Evolutionary conservation across 73 alveolate species (phyloP), one percentile per base, ranked within the genome.

Genomic region (Tetrahymena elliotti): DNA sequence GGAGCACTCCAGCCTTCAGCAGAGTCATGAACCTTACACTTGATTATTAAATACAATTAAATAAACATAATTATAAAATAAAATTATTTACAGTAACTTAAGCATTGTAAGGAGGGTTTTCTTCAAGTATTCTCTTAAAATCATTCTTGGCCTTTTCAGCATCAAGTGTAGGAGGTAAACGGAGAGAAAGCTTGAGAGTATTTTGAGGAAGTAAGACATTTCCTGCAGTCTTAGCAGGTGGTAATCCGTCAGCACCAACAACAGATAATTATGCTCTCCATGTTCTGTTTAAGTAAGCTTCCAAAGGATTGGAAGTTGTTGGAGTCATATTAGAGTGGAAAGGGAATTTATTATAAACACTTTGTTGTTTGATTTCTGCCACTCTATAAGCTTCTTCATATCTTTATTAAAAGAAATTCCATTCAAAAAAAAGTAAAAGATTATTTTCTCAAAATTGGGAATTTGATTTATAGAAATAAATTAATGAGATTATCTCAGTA

Each of bases 151-250:
- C 99, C 82, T 95, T 96, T 68, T 94, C 95, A 12, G 98, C 98
- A 94, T 97, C 96, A 37, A 94, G 92, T n/a, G 99, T 97, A 52
- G 99, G 99, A 40, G 99, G 99, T 24, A 98, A 88, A 93, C 99
- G 96, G 39, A 98, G 53, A 3, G 98, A 97, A 18, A 97, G 93
- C 83, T 97, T 96, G 52, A 97, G 68, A 35, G 95, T 94, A 16
- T 97, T 88, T 33, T 88, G 97, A 18, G 97, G 97, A 27, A 97
- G 93, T 33, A 97, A 93, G 52, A 98, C 99, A 96, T 98, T 98
- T 31, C 99, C 99, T 15, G 99, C 99, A 15, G 94, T 95, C 53
- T 94, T 95, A 31, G 94, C 93, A 35, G 97, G 93, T 34, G 99
- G 99, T 18, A 98, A 94, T 0, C 99, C 99, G 31, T 96, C 98